Evolutionary conservation across 306 rosid species (phyloP), one percentile per base, ranked within the genome.

Genomic region (Cyclanthera cordifolia): DNA sequence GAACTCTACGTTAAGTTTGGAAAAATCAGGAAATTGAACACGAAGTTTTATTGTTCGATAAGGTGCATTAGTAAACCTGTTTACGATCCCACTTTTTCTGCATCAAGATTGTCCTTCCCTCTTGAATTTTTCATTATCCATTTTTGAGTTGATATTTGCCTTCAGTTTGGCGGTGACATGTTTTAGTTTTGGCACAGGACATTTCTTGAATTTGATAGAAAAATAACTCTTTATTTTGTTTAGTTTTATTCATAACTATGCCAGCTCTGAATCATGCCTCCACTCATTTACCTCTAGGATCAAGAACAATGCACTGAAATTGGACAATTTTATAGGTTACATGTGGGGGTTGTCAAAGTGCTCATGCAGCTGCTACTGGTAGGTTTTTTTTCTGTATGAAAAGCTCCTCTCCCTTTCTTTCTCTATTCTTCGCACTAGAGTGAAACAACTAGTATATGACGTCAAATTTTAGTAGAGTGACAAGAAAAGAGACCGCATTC

Each of bases 321-420:
- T 69, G 49, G 4, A 32, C 32, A 60, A 72, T 69, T 77, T 81
- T 83, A 71, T 78, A 92, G 98, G 95, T 89, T 57, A 92, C 98
- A 6, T 92, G 98, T 67, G 98, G 98, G 79, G 98, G 98, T 51
- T 92, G 98, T 84, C 96, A 89, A 78, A 92, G 98, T 76, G 95
- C 98, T 51, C 96, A 92, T 65, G 75, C 98, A 50, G 96, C 96
- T 53, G 96, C 95, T 48, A 43, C 85, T 37, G 98, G 96, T 92
- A 74, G 80, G 96, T 74, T 57, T 55, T 71, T 68, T 73, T 28
- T 47, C 19, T n/a, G 66, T 52, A 55, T 24, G 28, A 72, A 46
- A 19, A 69, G 57, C 57, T 71, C 49, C 49, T 74, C 59, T 59
- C 28, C 64, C 46, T 53, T 52, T 24, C 25, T 64, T 45, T 51